Conservation (phyloP, 352 stramenopile genomes). For the Blastocystis sp. region DNA sequence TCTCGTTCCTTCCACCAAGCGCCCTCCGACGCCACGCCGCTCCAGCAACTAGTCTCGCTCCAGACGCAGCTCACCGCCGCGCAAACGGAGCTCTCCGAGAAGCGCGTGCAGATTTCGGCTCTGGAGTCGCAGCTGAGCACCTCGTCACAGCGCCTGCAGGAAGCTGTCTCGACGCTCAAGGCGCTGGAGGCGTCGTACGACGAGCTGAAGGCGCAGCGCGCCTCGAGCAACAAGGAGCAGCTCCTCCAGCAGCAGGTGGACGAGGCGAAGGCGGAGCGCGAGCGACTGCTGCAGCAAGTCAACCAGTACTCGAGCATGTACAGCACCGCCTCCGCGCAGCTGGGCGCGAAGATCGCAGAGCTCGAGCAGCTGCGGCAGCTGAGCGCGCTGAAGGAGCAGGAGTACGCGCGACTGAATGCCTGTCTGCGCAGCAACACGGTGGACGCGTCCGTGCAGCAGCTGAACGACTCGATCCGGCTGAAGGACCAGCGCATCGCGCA, state of each 20-base stretch:
- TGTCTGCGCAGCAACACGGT: not conserved
- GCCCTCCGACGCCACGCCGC: not conserved
- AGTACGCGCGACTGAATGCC: constrained; percentile 6
- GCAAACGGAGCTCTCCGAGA: constrained; percentile 43
- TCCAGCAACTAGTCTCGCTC: not conserved
- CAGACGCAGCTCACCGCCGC: not conserved
- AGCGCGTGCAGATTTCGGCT: not conserved
- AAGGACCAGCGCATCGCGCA: constrained; percentile 45
- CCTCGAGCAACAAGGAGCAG: not conserved
- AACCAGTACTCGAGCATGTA: constrained; percentile 1
- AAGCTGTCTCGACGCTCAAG: constrained; percentile 7
- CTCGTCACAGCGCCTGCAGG: not conserved
- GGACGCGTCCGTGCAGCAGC: not conserved
- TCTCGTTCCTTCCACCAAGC: not conserved
- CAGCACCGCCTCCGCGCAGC: not conserved
- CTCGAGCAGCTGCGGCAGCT: constrained; percentile 12
- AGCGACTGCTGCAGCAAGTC: not conserved
- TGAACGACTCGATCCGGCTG: not conserved
- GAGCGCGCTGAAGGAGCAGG: constrained; percentile 33
- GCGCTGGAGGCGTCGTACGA: not conserved
- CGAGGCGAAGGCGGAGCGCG: not conserved
- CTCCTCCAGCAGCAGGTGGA: not conserved
- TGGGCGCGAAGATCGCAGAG: constrained; percentile 7
- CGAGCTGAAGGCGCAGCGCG: not conserved
- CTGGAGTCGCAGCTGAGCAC: not conserved